Base-by-base conservation (phyloP, 139 green algal species). In the Picochlorum sp. region DNA sequence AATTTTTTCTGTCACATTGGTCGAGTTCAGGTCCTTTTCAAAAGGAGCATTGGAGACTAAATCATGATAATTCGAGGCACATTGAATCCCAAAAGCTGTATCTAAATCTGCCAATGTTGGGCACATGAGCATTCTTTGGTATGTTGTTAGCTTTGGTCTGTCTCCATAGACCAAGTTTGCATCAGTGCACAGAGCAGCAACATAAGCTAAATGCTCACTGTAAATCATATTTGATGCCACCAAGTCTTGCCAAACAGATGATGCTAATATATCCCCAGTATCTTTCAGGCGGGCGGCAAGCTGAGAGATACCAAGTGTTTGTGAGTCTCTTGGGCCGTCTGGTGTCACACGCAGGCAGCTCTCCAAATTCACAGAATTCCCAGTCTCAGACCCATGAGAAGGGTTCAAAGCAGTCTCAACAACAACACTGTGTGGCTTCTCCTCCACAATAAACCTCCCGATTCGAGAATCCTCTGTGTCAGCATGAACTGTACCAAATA, bases 201-300 rank as follows among this genome's bases (percentile, higher is more conserved):
- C 75, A 69, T 92, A 90, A 1, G 80, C 85, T 41, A 92, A 70
- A 68, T 89, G 83, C 68, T 92, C 86, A 20, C 82, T 84, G 30
- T 75, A 80, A 41, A 84, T 81, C 47, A 57, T n/a, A 21, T 13
- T 20, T 18, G n/a, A 31, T 20, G 30, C 51, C 1, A 50, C 57
- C 24, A 76, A 26, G 24, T 76, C 63, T 31, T 71, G 38, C 70
- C 70, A 76, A 38, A 73, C 49, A 51, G 45, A 45, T 4, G 23
- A 44, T 18, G 24, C 49, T 30, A 70, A 50, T 6, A 49, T 38
- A 45, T 73, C 55, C n/a, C 60, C 45, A 28, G 57, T 59, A 15
- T 57, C 47, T 6, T 66, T 65, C 26, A 81, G 68, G 47, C 69
- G 54, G 34, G 57, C 63, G 26, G 70, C 68, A 41, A 71, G 54